Evolutionary conservation across 495 filamentous ascomycete species (phyloP), one percentile per base, ranked within the genome.

Genomic region (Usnea hakonensis): DNA sequence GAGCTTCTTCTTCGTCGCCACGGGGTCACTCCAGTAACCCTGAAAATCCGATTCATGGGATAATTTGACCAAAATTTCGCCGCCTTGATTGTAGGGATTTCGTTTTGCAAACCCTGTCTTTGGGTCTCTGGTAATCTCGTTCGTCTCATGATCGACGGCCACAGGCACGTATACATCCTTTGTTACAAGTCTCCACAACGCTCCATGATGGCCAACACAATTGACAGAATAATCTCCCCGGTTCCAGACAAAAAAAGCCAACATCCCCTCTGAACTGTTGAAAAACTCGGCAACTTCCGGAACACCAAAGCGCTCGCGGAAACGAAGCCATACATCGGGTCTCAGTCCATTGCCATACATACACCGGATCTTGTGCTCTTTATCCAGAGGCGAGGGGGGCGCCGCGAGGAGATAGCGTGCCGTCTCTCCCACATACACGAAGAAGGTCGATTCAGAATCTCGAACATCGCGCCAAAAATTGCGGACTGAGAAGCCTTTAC

Each of bases 341-440:
- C 89, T 78, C 58, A 93, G 75, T 0, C 89, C 89, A 68, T 93
- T 93, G 10, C 89, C 89, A 65, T 83, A 89, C 73, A 91, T 88
- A 52, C 79, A 74, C 23, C 81, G 79, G 14, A 91, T 79, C 17
- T 78, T 80, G 65, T 94, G 89, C 7, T 83, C 74, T 26, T 76
- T 79, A 63, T 94, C 90, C 3, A 79, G 71, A 1, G 83, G 79
- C 3, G 79, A 83, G 0, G 85, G 83, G 0, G 88, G 87, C 14
- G 82, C 80, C 0, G 87, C 83, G 19, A 94, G 81, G 2, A 94
- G 79, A 59, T 92, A 94, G 4, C 89, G 78, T 32, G 88, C 82
- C 0, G 86, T 89, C 71, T 94, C 89, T 65, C 90, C 89, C n/a
- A 94, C 90, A 67, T 94, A 94, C 14, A 87, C 82, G 70, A 91